Base-by-base conservation (phyloP, 192 early-diverging fungal genomes). In the Coemansia javaensis region DNA sequence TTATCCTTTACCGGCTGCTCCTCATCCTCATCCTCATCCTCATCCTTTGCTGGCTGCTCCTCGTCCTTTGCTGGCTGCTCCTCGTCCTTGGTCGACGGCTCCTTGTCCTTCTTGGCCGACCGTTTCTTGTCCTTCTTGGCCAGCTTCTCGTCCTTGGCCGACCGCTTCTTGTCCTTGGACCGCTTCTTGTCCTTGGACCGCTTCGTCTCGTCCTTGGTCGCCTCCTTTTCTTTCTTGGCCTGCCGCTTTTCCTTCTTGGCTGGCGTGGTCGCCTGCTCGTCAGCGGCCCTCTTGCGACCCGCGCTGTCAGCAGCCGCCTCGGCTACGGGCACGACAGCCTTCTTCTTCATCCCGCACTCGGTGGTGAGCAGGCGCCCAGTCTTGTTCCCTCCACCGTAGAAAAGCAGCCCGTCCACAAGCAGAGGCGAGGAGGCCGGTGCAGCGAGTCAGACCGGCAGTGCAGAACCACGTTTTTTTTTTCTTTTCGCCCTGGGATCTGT, bases 271-370 rank as follows among this genome's bases (percentile, higher is more conserved):
- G 3, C 30, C n/a, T n/a, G 15, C 13, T 44, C 48, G 16, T 50
- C 47, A 15, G 40, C 41, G 22, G 57, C 57, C 32, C 57, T 60
- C 34, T 40, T 25, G 37, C 40, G 52, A 28, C 62, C 56, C 12
- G 54, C 18, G 15, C 24, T 40, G 13, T 59, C 47, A 38, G 63
- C 50, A 1, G 59, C 51, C 1, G 67, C 53, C 49, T 71, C 67
- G 17, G 56, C 60, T 42, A 71, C 32, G 24, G 63, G 60, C 23
- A 48, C 39, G 32, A 60, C 42, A 8, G 51, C 35, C 2, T 60
- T 59, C 39, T 35, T 54, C 11, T 63, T 47, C 37, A 71, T 53
- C 13, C 67, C 67, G 32, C 50, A 46, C 34, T 63, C 56, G 32
- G 48, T 23, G 42, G 63, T 50, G 9, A 47, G 33, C 12, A 71